Conservation (phyloP, 73 alveolate genomes). For the Paramecium tetraurelia region DNA sequence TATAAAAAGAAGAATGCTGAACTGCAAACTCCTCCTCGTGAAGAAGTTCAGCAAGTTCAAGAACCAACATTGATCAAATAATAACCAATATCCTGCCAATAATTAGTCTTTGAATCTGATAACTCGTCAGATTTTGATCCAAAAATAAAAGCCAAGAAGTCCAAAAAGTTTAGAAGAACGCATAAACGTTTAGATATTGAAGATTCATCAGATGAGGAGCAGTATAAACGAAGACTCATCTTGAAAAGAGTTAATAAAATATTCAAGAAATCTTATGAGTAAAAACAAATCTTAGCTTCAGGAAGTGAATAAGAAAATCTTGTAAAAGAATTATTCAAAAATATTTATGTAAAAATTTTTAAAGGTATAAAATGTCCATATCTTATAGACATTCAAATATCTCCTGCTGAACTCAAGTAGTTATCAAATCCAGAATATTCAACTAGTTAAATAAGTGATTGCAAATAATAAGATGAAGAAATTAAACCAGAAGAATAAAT, state of each 20-base stretch:
- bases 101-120: conserved; percentile 32
- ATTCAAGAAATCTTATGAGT: conserved; percentile 31
- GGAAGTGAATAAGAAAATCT: conserved; percentile 39
- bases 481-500: not conserved
- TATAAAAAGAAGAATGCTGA: conserved; percentile 23
- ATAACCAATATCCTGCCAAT: conserved; percentile 8
- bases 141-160: not conserved
- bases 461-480: not conserved
- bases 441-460: not conserved
- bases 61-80: conserved; percentile 27
- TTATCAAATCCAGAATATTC: not conserved
- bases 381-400: not conserved
- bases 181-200: not conserved
- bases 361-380: not conserved
- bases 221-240: not conserved
- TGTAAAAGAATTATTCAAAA: not conserved
- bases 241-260: conserved; percentile 39
- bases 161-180: conserved; percentile 7
- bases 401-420: not conserved
- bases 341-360: conserved; percentile 17
- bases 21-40: not conserved
- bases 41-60: not conserved
- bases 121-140: conserved; percentile 43
- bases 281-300: not conserved
- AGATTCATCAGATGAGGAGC: conserved; percentile 22